These are phyloP conservation scores for Tricharina praecox DNA, from an alignment of 495 filamentous ascomycete species.

Conservation along the genomic window DNA sequence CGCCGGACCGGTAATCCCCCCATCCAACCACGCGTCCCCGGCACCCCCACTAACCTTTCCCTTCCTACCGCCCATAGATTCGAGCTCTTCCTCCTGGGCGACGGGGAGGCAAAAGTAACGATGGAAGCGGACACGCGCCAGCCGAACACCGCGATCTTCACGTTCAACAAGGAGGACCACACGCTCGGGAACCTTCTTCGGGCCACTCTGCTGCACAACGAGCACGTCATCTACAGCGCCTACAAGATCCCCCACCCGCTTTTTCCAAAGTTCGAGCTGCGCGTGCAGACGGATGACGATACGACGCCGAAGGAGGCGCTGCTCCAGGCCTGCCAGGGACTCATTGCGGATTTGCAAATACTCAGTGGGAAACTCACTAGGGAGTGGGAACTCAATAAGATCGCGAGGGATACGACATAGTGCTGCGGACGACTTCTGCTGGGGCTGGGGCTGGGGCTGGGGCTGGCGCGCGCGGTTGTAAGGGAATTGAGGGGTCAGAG, in stretches of 20 bases:
- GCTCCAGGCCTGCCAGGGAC: slow-evolving; percentile 54
- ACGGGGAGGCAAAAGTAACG: slow-evolving; percentile 83
- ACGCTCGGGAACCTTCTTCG: slow-evolving; percentile 82
- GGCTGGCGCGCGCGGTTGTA: too few relatives aligned
- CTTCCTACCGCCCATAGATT: slow-evolving; percentile 39
- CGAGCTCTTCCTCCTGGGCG: slow-evolving; percentile 71
- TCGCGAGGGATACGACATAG: slow-evolving; percentile 39
- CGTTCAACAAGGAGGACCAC: slow-evolving; percentile 92
- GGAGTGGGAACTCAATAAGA: slow-evolving; percentile 85
- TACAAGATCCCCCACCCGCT: slow-evolving; percentile 86
- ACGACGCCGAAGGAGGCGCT: slow-evolving; percentile 75
- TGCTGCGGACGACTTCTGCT: too few relatives aligned
- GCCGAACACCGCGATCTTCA: slow-evolving; percentile 75
- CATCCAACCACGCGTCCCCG: background rate
- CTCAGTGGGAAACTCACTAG: slow-evolving; percentile 81
- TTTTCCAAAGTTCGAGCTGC: slow-evolving; percentile 67
- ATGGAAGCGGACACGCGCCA: slow-evolving; percentile 72
- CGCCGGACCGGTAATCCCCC: slow-evolving; percentile 26
- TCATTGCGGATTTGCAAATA: slow-evolving; percentile 59
- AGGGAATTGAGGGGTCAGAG: too few relatives aligned
- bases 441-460: too few relatives aligned
- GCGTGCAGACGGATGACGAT: slow-evolving; percentile 79
- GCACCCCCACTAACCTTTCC: background rate
- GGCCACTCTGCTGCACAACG: slow-evolving; percentile 58
- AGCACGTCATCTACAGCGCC: slow-evolving; percentile 65